Percentiles rank a stretch among this genome's conserved stretches.
These are phyloP conservation scores for Phialophora verrucosa DNA, from an alignment of 2,329 filamentous ascomycete species.

Conservation along the genomic window DNA sequence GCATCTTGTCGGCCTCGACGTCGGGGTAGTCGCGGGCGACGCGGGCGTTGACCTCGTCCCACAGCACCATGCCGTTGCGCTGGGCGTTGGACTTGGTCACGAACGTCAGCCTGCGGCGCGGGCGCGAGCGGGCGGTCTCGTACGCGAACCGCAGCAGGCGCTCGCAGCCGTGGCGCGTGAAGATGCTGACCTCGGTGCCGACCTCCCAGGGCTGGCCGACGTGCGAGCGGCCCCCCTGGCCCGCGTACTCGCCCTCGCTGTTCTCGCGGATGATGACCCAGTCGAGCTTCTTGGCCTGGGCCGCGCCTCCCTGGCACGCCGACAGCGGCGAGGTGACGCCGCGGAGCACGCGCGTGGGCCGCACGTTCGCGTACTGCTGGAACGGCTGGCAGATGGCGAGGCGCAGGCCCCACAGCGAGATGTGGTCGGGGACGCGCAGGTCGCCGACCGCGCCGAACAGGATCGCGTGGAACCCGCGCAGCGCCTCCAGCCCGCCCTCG, in stretches of 20 bases:
- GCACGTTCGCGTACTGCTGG: constrained; percentile 72
- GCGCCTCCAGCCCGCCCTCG: constrained; percentile 62
- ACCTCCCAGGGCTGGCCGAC: constrained; percentile 63
- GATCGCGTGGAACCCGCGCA: constrained; percentile 68
- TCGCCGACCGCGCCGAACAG: constrained; percentile 72
- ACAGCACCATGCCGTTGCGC: constrained; percentile 70
- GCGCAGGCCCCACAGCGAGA: constrained; percentile 70
- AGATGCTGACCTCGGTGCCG: constrained; percentile 68
- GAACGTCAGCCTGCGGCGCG: constrained; percentile 64
- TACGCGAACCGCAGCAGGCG: constrained; percentile 69
- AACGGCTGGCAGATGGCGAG: constrained; percentile 70
- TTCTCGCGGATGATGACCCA: constrained; percentile 73
- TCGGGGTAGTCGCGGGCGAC: constrained; percentile 65
- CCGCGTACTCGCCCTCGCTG: constrained; percentile 70
- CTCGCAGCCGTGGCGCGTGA: constrained; percentile 65
- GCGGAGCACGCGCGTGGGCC: constrained; percentile 67
- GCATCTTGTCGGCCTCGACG: constrained; percentile 68
- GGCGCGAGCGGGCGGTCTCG: constrained; percentile 62
- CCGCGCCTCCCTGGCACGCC: constrained; percentile 47
- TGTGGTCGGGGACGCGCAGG: constrained; percentile 68
- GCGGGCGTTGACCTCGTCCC: constrained; percentile 66
- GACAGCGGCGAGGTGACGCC: constrained; percentile 62
- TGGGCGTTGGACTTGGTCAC: constrained; percentile 72
- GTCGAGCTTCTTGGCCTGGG: constrained; percentile 64
- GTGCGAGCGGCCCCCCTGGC: constrained; percentile 68